phyloP scores from a whole-genome alignment of 176 grass and related monocot species.

The Cenchrus purpureus region DNA sequence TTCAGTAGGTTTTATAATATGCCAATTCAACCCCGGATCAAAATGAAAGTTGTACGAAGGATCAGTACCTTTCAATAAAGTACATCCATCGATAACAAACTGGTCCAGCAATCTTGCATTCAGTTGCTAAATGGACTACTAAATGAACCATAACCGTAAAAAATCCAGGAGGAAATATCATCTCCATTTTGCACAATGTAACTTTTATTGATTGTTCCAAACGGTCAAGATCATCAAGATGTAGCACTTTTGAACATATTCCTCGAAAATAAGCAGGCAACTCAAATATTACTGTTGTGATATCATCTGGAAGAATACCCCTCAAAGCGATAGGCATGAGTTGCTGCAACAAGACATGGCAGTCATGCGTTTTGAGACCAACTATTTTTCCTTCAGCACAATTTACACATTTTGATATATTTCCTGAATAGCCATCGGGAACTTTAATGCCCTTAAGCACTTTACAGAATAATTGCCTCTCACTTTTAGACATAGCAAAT shows the following conservation, averaged over 20 bases:
- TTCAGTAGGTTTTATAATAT: background rate
- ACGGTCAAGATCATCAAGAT: background rate
- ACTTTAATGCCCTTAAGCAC: too few relatives aligned
- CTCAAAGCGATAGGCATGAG: too few relatives aligned
- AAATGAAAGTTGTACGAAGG: background rate
- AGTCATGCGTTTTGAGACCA: too few relatives aligned
- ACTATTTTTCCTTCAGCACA: too few relatives aligned
- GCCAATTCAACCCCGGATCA: background rate
- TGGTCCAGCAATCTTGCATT: background rate
- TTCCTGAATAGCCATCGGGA: too few relatives aligned
- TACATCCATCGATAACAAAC: background rate
- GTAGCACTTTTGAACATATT: background rate
- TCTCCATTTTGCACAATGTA: background rate
- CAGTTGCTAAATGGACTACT: constrained; percentile 1
- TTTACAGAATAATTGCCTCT: too few relatives aligned
- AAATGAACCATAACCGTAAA: background rate
- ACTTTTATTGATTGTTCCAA: background rate
- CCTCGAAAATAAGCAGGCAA: background rate
- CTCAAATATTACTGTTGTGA: background rate
- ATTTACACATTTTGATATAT: too few relatives aligned
- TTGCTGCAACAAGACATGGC: too few relatives aligned
- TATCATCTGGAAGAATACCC: constrained; percentile 8
- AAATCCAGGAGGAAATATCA: background rate
- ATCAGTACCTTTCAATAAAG: background rate
- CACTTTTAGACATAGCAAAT: too few relatives aligned